Base-by-base conservation (phyloP, 1,284 basidiomycete species). In the Phellopilus nigrolimitatus region DNA sequence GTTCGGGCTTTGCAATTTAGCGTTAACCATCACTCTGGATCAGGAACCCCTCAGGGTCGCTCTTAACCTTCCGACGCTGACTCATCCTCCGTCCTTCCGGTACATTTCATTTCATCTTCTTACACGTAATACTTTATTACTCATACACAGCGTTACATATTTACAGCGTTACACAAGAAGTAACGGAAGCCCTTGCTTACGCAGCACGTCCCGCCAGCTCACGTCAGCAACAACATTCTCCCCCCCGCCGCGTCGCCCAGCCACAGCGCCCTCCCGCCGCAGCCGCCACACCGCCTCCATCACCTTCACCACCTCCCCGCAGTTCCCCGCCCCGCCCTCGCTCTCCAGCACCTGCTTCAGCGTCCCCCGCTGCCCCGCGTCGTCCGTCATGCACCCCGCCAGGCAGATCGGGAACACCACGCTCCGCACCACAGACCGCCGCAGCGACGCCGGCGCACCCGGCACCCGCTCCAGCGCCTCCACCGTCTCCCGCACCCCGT, bases 321-420 rank as follows among this genome's bases (percentile, higher is more conserved):
- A 80, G 61, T 90, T 90, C 24, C 84, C 85, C 38, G 78, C 72
- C 22, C 70, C 67, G 1, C 60, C 63, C 43, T 78, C 75, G 5
- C 64, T 64, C 39, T 73, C 71, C 57, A 82, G 78, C 56, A 69
- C 69, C 53, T 69, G 60, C 30, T 70, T 57, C 27, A 89, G 69
- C 57, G 73, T 71, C 1, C 56, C 40, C 47, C 76, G 73, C 57
- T 81, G 71, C 2, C 54, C 53, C 6, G 34, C 45, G 45, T 78
- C 68, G 61, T 81, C 76, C 55, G 83, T 80, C 53, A 90, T 72
- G 60, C 77, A 80, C 1, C 86, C 87, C 55, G 78, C 78, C 45
- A 90, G 75, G 61, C 82, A 88, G 51, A 87, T 79, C 43, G 78
- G 77, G 59, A 89, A 89, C 57, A 91, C 84, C 8, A 85, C 87